Evolutionary conservation across 805 yeast species (phyloP).

Genomic region (Candida corydali): DNA sequence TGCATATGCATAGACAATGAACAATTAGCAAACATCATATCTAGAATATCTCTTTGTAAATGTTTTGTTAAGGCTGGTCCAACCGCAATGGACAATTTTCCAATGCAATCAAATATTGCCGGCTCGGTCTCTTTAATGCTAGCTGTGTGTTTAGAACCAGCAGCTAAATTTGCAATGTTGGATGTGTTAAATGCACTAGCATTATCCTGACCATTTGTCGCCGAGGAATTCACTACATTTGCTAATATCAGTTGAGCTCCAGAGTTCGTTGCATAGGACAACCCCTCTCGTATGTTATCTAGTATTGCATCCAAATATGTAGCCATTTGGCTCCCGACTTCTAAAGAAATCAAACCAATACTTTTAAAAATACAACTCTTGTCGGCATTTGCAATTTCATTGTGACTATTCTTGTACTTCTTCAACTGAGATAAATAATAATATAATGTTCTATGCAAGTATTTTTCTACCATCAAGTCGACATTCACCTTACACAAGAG

Average conservation of each 20-base stretch:
- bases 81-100: conserved; percentile 80
- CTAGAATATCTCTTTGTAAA: conserved; percentile 74
- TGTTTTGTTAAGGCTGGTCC: conserved; percentile 93
- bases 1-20: conserved; percentile 83
- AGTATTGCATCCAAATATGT: conserved; percentile 86
- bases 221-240: conserved; percentile 25
- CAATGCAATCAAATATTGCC: conserved; percentile 83
- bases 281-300: conserved; percentile 76
- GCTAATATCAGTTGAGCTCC: conserved; percentile 38
- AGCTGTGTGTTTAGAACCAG: conserved; percentile 49
- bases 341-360: conserved; percentile 78
- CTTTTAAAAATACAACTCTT: conserved; percentile 71
- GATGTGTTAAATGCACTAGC: conserved; percentile 2
- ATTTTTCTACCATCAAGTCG: conserved; percentile 69
- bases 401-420: conserved; percentile 48
- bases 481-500: conserved; percentile 76
- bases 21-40: conserved; percentile 68
- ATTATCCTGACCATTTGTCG: conserved; percentile 6
- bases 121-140: conserved; percentile 72
- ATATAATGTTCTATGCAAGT: conserved; percentile 72
- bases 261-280: conserved; percentile 39
- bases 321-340: conserved; percentile 79
- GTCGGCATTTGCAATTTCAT: conserved; percentile 46
- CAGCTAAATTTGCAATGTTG: conserved; percentile 8
- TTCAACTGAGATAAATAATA: conserved; percentile 77